Conservation (phyloP, 2,329 filamentous ascomycete species). For the Fusarium udum region DNA sequence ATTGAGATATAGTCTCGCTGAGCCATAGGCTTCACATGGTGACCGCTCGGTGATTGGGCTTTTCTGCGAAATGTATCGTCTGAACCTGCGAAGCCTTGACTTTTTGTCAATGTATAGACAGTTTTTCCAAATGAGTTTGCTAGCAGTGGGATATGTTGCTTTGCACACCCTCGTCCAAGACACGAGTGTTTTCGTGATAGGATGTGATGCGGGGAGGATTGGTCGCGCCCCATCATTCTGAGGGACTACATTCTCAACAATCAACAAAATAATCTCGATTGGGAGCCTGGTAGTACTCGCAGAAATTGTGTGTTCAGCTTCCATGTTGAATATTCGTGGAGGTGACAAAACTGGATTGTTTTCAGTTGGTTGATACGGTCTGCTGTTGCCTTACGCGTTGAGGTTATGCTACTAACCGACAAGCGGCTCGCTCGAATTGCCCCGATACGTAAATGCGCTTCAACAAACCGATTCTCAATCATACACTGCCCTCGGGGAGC, state of each 20-base stretch:
- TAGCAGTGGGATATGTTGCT: background rate
- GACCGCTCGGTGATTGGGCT: background rate
- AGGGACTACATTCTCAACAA: constrained; percentile 12
- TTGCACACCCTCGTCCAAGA: constrained; percentile 17
- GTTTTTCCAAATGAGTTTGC: constrained; percentile 8
- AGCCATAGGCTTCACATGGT: background rate
- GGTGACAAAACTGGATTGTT: background rate
- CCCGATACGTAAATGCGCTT: background rate
- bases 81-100: background rate
- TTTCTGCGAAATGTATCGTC: background rate
- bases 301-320: background rate
- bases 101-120: constrained; percentile 24
- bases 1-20: background rate
- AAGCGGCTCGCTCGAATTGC: background rate
- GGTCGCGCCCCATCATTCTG: background rate
- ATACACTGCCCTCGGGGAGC: too few species aligned
- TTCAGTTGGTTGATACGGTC: background rate
- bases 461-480: background rate
- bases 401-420: background rate
- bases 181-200: constrained; percentile 9
- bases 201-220: constrained; percentile 12
- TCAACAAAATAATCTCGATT: constrained; percentile 17
- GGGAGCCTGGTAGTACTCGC: background rate
- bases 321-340: background rate
- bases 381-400: background rate